Evolutionary conservation across 768 basidiomycete genomes (phyloP).

Genomic region (Lactarius sp.): DNA sequence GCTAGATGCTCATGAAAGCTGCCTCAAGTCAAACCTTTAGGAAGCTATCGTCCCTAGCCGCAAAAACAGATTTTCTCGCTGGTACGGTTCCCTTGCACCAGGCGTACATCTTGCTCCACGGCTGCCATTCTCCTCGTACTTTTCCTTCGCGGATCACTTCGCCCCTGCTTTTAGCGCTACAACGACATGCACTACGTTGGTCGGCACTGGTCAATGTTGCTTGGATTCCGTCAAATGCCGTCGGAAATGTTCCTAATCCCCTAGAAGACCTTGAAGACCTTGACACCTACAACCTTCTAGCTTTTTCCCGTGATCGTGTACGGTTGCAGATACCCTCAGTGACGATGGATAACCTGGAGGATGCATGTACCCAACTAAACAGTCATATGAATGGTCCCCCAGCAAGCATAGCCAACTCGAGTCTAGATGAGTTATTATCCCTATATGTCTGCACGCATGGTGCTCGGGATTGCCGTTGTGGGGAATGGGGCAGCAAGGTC

Average conservation of each 20-base stretch:
- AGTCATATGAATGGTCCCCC: constrained; percentile 15
- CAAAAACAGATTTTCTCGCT: constrained; percentile 8
- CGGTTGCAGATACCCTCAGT: constrained; percentile 47
- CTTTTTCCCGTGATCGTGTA: constrained; percentile 47
- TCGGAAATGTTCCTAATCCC: constrained; percentile 27
- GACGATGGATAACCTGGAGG: constrained; percentile 46
- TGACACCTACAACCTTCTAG: constrained; percentile 40
- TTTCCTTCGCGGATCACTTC: constrained; percentile 23
- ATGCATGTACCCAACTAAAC: constrained; percentile 36
- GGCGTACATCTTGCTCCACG: constrained; percentile 23
- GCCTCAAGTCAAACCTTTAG: not conserved
- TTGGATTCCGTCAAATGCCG: constrained; percentile 36
- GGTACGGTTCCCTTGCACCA: constrained; percentile 21
- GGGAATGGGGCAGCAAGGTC: constrained; percentile 56
- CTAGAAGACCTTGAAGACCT: constrained; percentile 24
- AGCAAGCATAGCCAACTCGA: not conserved
- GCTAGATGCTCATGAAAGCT: constrained; percentile 1
- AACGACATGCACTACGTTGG: constrained; percentile 41
- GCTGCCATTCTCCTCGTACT: constrained; percentile 12
- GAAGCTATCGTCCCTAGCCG: not conserved
- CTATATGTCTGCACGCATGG: constrained; percentile 79
- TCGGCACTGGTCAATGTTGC: constrained; percentile 59
- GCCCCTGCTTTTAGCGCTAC: constrained; percentile 47
- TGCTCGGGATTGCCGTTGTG: constrained; percentile 75
- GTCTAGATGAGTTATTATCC: constrained; percentile 34